Evolutionary conservation across 169 alveolate genomes (phyloP).

Genomic region (Ichthyophthirius multifiliis): DNA sequence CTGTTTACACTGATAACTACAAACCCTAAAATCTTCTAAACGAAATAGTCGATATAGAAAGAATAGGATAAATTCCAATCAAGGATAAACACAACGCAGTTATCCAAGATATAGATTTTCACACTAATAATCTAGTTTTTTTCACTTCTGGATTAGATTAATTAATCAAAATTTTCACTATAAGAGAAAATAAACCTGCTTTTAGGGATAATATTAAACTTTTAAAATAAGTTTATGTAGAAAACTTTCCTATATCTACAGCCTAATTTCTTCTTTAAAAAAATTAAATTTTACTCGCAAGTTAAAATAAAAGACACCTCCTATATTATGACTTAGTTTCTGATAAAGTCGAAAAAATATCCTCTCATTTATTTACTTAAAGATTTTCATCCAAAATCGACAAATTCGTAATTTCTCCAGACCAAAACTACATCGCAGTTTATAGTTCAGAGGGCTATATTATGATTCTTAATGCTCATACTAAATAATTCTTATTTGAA

Average conservation of each 20-base stretch:
- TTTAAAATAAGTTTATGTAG: conserved; percentile 41
- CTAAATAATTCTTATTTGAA: conserved; percentile 60
- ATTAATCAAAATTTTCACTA: conserved; percentile 57
- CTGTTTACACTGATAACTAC: neutral
- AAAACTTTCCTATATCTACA: conserved; percentile 67
- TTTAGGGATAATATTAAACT: conserved; percentile 21
- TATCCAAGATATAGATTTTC: conserved; percentile 34
- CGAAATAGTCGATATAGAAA: conserved; percentile 13
- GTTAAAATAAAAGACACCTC: conserved; percentile 67
- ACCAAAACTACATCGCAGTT: conserved; percentile 47
- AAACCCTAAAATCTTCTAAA: neutral
- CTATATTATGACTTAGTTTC: conserved; percentile 54
- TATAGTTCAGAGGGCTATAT: conserved; percentile 55
- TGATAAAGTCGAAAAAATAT: conserved; percentile 54
- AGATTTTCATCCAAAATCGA: conserved; percentile 44
- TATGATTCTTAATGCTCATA: conserved; percentile 47
- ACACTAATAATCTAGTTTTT: conserved; percentile 54
- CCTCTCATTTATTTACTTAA: conserved; percentile 52
- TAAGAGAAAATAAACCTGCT: conserved; percentile 40
- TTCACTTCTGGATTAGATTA: conserved; percentile 71
- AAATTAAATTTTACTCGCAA: conserved; percentile 50
- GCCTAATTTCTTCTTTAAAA: conserved; percentile 59
- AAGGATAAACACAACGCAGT: neutral
- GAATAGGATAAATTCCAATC: neutral
- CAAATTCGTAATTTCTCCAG: conserved; percentile 50